These are phyloP conservation scores for Pseudonitzschia multiseries DNA, from an alignment of 108 stramenopile genomes.

Conservation along the genomic window DNA sequence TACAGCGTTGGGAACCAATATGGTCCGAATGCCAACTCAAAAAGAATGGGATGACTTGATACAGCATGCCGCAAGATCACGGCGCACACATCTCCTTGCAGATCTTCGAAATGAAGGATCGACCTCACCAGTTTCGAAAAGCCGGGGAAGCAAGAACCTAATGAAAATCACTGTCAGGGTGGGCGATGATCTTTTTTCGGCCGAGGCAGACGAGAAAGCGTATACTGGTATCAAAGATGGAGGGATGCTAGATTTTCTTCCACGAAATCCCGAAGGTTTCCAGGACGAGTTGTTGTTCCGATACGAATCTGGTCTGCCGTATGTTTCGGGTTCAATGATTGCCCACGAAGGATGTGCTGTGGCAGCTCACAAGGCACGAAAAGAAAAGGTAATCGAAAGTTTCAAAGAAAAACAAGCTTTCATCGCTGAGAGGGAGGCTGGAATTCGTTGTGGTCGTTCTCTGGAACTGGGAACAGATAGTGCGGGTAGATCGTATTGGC, in stretches of 20 bases:
- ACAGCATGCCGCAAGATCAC: constrained; percentile 44
- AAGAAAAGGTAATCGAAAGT: constrained; percentile 53
- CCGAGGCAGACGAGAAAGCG: constrained; percentile 29
- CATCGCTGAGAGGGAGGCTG: constrained; percentile 55
- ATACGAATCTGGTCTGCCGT: constrained; percentile 52
- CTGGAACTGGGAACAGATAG: constrained; percentile 66
- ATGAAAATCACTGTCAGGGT: constrained; percentile 61
- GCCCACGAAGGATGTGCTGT: constrained; percentile 87
- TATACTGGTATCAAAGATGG: constrained; percentile 52
- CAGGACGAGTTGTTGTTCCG: constrained; percentile 70
- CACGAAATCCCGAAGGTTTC: constrained; percentile 64
- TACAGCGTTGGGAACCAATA: constrained; percentile 65
- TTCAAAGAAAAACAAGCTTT: constrained; percentile 43
- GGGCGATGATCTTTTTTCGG: constrained; percentile 69
- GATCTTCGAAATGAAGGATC: constrained; percentile 25
- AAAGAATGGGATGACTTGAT: constrained; percentile 78
- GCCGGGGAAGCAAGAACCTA: constrained; percentile 24
- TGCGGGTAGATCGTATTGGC: constrained; percentile 75
- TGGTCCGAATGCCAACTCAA: constrained; percentile 74
- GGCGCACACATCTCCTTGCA: constrained; percentile 62
- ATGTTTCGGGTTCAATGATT: constrained; percentile 71
- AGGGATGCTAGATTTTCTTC: constrained; percentile 71
- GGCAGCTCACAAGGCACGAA: constrained; percentile 73
- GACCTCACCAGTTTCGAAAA: neutral
- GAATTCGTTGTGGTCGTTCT: constrained; percentile 72